Percentiles rank a stretch among this genome's conserved stretches.
Conservation (phyloP, 2,329 filamentous ascomycete species). For the Hypoxylon sp. region DNA sequence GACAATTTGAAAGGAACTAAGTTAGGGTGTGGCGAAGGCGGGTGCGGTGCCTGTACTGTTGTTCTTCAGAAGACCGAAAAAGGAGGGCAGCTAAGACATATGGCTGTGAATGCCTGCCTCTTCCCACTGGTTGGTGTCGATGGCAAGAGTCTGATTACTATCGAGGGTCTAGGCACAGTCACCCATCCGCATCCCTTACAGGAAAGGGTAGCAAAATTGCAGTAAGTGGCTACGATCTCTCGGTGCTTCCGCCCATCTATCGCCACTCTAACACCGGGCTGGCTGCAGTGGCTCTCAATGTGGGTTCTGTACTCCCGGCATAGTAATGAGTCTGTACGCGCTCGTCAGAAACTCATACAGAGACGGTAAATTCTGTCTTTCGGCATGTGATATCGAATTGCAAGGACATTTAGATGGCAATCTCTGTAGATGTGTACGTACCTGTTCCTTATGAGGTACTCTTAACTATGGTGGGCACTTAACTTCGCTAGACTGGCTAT, state of each 20-base stretch:
- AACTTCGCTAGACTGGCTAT: constrained; percentile 77
- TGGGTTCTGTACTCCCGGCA: constrained; percentile 93
- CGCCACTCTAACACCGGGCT: constrained; percentile 48
- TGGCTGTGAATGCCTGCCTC: constrained; percentile 93
- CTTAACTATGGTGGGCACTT: background rate
- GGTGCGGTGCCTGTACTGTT: constrained; percentile 94
- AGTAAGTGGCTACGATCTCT: constrained; percentile 32
- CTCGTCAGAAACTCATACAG: constrained; percentile 71
- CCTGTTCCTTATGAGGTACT: constrained; percentile 65
- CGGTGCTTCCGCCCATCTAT: background rate
- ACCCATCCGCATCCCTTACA: constrained; percentile 88
- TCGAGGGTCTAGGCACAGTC: constrained; percentile 91
- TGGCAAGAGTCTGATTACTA: constrained; percentile 96
- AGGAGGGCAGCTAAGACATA: constrained; percentile 85
- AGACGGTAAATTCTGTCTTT: constrained; percentile 77
- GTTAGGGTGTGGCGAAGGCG: constrained; percentile 88
- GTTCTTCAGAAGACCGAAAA: constrained; percentile 92
- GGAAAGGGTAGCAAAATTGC: constrained; percentile 82
- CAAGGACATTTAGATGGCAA: constrained; percentile 98
- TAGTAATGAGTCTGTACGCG: constrained; percentile 96
- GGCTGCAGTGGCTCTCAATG: constrained; percentile 84
- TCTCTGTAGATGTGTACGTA: constrained; percentile 68
- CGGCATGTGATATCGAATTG: constrained; percentile 77
- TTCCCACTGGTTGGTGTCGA: constrained; percentile 92
- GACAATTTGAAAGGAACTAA: constrained; percentile 47